phyloP scores from a whole-genome alignment of 768 basidiomycete genomes.

The Tulasnella sp. region DNA sequence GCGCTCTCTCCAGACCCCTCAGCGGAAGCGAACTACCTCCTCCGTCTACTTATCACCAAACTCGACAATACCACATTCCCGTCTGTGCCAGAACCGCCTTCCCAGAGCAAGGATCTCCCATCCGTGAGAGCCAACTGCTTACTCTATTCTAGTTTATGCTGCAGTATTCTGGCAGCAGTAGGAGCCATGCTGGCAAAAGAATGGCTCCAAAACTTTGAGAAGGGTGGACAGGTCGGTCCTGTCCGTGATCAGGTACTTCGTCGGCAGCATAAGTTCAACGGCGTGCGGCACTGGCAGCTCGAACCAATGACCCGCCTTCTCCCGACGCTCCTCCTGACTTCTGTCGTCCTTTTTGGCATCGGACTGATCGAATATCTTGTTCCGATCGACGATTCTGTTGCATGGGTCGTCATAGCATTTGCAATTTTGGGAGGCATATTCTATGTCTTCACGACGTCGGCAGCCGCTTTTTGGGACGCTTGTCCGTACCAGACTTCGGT shows the following conservation, averaged over 20 bases:
- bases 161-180: not conserved
- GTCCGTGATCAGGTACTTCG: not conserved
- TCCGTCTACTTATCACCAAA: not conserved
- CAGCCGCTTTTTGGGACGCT: not conserved
- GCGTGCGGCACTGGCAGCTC: not conserved
- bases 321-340: slow-evolving; percentile 8
- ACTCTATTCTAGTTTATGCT: slow-evolving; percentile 12
- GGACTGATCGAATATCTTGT: slow-evolving; percentile 11
- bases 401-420: not conserved
- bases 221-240: not conserved
- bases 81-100: not conserved
- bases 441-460: not conserved
- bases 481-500: not conserved
- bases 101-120: not conserved
- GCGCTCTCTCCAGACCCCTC: not conserved
- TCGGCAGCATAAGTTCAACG: slow-evolving; percentile 12
- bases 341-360: not conserved
- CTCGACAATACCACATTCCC: not conserved
- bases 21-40: slow-evolving; percentile 3
- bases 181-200: slow-evolving; percentile 22
- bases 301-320: not conserved
- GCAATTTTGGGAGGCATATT: not conserved
- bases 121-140: not conserved
- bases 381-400: not conserved
- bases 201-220: slow-evolving; percentile 9